Evolutionary conservation across 257 asterid genomes (phyloP), one percentile per base, ranked within the genome.

Genomic region (Petunia secreta): DNA sequence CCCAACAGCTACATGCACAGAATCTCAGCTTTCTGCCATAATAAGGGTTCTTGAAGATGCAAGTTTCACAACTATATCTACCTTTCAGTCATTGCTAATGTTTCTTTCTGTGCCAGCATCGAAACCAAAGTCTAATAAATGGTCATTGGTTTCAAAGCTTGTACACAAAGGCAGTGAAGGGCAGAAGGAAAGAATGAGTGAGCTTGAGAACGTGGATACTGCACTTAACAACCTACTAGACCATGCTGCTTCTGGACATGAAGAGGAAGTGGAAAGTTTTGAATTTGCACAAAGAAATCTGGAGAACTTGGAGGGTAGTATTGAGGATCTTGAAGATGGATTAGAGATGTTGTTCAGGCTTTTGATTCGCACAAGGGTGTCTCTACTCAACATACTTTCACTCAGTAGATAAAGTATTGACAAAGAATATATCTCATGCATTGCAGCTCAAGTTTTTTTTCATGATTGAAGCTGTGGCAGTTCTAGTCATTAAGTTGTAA

Each of bases 91-190:
- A 3, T 52, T 86, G 11, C 37, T 83, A 37, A 39, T 83, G 44
- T 86, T 81, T 79, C 80, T 83, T 14, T 86, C 77, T 4, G 78
- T 52, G 16, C 85, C 85, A n/a, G 58, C 80, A 1, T 16, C 63
- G 75, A 86, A 86, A 79, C 80, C 82, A 71, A 86, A 77, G 84
- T 79, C 82, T 11, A 75, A 38, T 25, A 53, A 67, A 34, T 80
- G 88, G 86, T 64, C 82, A 37, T 48, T 86, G 85, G 89, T 84
- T 48, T 80, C 87, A 5, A 87, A 74, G 69, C 80, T 87, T n/a
- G 58, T 87, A 64, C 65, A 80, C 5, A 87, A 73, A 74, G 76
- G 79, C 13, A 14, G 43, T 54, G 81, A 81, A 58, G 85, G 80
- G 6, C 80, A 46, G 9, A 75, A 39, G 46, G 54, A 55, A 14